Percentiles rank a stretch among this genome's conserved stretches.
Conservation (phyloP, 78 protist species). For the Pigoraptor vietnamica region DNA sequence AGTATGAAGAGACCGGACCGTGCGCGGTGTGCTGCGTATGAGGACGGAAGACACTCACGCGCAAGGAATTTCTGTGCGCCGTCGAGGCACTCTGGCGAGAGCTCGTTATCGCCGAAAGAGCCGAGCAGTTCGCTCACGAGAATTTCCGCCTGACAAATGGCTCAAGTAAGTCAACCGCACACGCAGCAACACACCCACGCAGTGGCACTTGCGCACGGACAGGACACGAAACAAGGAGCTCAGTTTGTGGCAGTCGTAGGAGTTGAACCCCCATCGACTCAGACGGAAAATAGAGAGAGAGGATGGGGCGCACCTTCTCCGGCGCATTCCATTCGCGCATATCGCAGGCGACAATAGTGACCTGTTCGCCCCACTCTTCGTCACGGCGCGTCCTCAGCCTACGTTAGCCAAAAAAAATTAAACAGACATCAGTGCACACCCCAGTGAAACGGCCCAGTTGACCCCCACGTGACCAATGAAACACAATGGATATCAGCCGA, state of each 20-base stretch:
- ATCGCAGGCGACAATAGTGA: conserved; percentile 35
- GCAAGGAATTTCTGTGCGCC: conserved; percentile 80
- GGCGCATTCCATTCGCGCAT: conserved; percentile 63
- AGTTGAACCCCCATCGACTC: too few relatives aligned
- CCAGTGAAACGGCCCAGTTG: too few relatives aligned
- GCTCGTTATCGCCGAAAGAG: conserved; percentile 97
- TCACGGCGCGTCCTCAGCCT: background rate
- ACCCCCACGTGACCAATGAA: too few relatives aligned
- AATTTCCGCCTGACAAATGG: conserved; percentile 65
- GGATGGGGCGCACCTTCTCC: background rate
- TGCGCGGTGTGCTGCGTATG: background rate
- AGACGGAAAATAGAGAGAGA: background rate
- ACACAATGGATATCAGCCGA: too few relatives aligned
- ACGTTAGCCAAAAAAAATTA: background rate
- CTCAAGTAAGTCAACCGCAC: background rate
- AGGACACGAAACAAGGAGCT: too few relatives aligned
- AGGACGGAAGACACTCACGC: background rate
- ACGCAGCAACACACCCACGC: background rate
- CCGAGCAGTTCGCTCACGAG: conserved; percentile 88
- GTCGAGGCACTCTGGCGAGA: conserved; percentile 99
- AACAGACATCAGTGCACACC: too few relatives aligned
- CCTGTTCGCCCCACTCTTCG: conserved; percentile 14
- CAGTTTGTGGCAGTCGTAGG: conserved; percentile 13
- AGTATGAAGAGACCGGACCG: background rate
- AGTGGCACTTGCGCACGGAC: too few relatives aligned